Conservation (phyloP, 106 monocot genomes). For the Apostasia shenzhenica region DNA sequence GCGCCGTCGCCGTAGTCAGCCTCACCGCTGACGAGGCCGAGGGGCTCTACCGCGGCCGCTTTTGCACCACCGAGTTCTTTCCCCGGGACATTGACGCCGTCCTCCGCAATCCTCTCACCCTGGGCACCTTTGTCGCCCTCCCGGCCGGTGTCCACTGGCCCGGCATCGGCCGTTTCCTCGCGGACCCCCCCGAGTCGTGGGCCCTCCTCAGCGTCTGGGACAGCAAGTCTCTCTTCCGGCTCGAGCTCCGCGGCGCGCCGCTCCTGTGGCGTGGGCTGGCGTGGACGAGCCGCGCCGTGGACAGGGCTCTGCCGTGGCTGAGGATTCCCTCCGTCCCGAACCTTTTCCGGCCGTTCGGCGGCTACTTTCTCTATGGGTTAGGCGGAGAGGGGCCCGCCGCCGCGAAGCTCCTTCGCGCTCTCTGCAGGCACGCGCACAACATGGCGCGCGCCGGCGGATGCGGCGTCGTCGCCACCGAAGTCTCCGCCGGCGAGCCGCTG, state of each 20-base stretch:
- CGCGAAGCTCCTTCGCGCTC: conserved; percentile 13
- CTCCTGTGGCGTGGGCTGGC: conserved; percentile 10
- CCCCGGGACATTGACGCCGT: conserved; percentile 27
- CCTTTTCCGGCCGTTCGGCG: conserved; percentile 27
- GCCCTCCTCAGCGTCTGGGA: conserved; percentile 29
- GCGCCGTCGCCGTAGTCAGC: conserved; percentile 2
- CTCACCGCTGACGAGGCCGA: conserved; percentile 12
- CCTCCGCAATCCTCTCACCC: conserved; percentile 23
- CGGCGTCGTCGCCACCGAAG: conserved; percentile 39
- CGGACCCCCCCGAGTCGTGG: conserved; percentile 21
- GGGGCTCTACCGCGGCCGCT: conserved; percentile 11
- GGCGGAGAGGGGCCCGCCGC: conserved; percentile 23
- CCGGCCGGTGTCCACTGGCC: neutral
- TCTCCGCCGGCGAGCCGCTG: conserved; percentile 35
- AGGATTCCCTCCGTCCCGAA: conserved; percentile 18
- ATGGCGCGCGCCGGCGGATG: conserved; percentile 31
- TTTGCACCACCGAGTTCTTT: conserved; percentile 22
- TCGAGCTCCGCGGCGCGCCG: conserved; percentile 16
- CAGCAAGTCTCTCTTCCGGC: conserved; percentile 15
- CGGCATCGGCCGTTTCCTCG: conserved; percentile 6
- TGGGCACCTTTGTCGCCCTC: conserved; percentile 31
- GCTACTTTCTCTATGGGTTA: conserved; percentile 13
- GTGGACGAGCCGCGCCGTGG: conserved; percentile 11
- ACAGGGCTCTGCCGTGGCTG: conserved; percentile 20
- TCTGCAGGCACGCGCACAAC: conserved; percentile 52